Percentiles rank a stretch among this genome's conserved stretches.
Evolutionary conservation across 306 rosid species (phyloP).

Genomic region (Malus fusca): DNA sequence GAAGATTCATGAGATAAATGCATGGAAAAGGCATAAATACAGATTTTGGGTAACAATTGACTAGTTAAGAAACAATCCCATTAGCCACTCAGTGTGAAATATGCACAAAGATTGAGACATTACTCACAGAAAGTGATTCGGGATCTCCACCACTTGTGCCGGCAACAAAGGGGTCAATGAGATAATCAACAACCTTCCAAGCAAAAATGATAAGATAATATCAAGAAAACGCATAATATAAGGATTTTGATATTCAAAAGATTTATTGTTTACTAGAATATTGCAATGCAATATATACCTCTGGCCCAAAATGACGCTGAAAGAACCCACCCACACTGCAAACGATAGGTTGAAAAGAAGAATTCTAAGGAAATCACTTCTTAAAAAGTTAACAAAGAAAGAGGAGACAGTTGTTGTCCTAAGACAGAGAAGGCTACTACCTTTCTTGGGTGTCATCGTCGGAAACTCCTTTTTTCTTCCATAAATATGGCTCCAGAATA

Average conservation of each 20-base stretch:
- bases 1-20: neutral
- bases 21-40: neutral
- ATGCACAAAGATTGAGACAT: conserved; percentile 16
- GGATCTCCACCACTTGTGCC: conserved; percentile 90
- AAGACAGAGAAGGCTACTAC: conserved; percentile 21
- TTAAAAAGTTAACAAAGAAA: conserved; percentile 8
- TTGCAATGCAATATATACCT: conserved; percentile 37
- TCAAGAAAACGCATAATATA: neutral
- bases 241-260: conserved; percentile 6
- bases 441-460: conserved; percentile 61
- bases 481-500: conserved; percentile 78
- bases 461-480: conserved; percentile 47
- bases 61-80: conserved; percentile 4
- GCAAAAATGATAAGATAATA: conserved; percentile 8
- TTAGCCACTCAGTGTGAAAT: neutral
- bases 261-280: neutral
- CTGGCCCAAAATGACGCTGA: conserved; percentile 91
- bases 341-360: conserved; percentile 15
- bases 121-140: conserved; percentile 89
- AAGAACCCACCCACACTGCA: conserved; percentile 78
- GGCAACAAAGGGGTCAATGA: conserved; percentile 84
- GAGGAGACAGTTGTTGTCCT: neutral
- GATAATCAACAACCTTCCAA: conserved; percentile 84
- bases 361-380: conserved; percentile 6
- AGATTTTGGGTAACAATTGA: neutral